Conservation (phyloP, 2,329 filamentous ascomycete genomes). For the Leptographium radiaticola region DNA sequence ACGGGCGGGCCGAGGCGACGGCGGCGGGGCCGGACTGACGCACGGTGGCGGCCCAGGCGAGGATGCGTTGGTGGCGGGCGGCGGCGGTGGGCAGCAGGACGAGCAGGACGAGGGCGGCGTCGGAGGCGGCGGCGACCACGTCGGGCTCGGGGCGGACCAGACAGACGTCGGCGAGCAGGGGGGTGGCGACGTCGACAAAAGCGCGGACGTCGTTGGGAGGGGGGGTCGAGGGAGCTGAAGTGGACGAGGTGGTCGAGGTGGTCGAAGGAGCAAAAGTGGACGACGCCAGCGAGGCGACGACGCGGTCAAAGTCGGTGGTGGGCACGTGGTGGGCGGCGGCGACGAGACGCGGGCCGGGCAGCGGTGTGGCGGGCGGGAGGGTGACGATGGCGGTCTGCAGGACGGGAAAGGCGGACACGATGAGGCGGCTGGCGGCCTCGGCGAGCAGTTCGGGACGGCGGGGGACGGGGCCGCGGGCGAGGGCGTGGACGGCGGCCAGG, state of each 20-base stretch:
- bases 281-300: not conserved
- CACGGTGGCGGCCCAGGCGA: slow-evolving; percentile 33
- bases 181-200: not conserved
- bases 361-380: slow-evolving; percentile 9
- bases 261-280: no score
- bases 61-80: slow-evolving; percentile 16
- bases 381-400: slow-evolving; percentile 24
- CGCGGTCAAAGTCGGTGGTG: not conserved
- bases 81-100: slow-evolving; percentile 21
- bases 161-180: slow-evolving; percentile 20
- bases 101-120: slow-evolving; percentile 37
- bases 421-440: slow-evolving; percentile 45
- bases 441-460: slow-evolving; percentile 52
- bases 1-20: no score
- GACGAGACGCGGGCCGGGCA: slow-evolving; percentile 16
- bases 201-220: not conserved
- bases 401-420: slow-evolving; percentile 37
- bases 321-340: not conserved
- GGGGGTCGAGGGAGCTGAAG: no score
- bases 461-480: slow-evolving; percentile 31
- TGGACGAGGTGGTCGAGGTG: no score
- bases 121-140: slow-evolving; percentile 33
- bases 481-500: slow-evolving; percentile 25
- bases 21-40: slow-evolving; percentile 14
- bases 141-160: slow-evolving; percentile 37